These are phyloP conservation scores for Coffea eugenioides DNA, from an alignment of 257 asterid genomes.

Conservation along the genomic window DNA sequence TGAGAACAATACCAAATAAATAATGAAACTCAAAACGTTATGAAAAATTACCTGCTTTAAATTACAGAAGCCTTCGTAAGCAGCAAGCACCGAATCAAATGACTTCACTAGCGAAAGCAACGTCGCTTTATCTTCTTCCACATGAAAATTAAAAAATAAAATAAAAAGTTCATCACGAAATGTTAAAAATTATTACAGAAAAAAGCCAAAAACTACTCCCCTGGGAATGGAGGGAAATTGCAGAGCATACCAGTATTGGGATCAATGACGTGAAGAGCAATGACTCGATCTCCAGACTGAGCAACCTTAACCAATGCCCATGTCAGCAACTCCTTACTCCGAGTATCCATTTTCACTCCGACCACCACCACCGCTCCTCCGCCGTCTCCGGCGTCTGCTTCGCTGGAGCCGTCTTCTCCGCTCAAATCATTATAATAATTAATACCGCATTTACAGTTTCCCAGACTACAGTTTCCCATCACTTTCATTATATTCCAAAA, in stretches of 20 bases:
- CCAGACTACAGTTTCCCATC: constrained; percentile 17
- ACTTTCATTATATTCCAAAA: constrained; percentile 17
- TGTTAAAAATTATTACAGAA: background rate
- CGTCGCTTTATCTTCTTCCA: constrained; percentile 68
- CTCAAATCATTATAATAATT: constrained; percentile 5
- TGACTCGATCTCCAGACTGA: constrained; percentile 81
- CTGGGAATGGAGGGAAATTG: too few species aligned
- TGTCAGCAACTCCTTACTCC: constrained; percentile 79
- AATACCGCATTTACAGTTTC: constrained; percentile 6
- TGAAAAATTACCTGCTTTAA: constrained; percentile 65
- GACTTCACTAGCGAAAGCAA: constrained; percentile 81
- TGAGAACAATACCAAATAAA: background rate
- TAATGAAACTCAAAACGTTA: background rate
- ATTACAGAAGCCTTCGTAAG: constrained; percentile 92
- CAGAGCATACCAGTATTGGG: too few species aligned
- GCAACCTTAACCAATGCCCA: constrained; percentile 97
- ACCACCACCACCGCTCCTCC: constrained; percentile 63
- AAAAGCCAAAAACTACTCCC: background rate
- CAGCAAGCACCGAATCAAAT: constrained; percentile 88
- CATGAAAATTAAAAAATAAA: too few species aligned
- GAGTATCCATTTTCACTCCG: constrained; percentile 76
- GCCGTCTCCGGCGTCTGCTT: constrained; percentile 30
- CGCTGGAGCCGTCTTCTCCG: constrained; percentile 8
- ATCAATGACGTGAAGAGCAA: constrained; percentile 86
- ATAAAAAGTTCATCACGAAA: too few species aligned